Evolutionary conservation across 1,284 basidiomycete genomes (phyloP), one percentile per base, ranked within the genome.

Genomic region (Cryptococcus sp.): DNA sequence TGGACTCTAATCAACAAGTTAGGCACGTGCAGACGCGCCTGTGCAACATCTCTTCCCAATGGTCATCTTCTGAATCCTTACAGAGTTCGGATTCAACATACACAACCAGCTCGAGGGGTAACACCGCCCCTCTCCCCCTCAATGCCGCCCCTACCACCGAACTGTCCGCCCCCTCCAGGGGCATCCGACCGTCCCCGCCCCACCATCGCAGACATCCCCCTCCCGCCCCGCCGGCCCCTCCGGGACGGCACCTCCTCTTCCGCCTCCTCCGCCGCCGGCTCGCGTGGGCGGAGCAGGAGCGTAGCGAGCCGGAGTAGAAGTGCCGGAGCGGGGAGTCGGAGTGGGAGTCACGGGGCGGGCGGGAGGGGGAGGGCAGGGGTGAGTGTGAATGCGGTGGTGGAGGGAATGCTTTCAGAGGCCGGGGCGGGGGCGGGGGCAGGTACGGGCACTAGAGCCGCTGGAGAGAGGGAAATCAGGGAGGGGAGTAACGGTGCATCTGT

Each of bases 161-260:
- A 39, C 24, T 55, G 50, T 42, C 65, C 38, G 53, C 61, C 35
- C 2, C 58, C 59, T 9, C 60, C 63, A 45, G 43, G 50, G 16
- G 43, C 55, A 37, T 44, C 51, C n/a, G 48, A 53, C 15, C 50
- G 59, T 46, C 63, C 63, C 8, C 45, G 53, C 46, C 64, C 64
- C 5, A 65, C 64, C 8, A 37, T 71, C 23, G 68, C 65, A 3
- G 66, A 72, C 57, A 55, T 74, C n/a, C 37, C 52, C 7, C 60
- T 74, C 12, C 48, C 56, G 0, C 67, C 71, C 4, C 60, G 72
- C 3, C 62, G 67, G 6, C 50, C 64, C 21, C 46, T 72, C 8
- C 56, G 72, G 11, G 71, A 71, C 58, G 70, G 70, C 13, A 38
- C 52, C 15, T 33, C 52, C 18, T 53, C 46, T 11, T 48, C 46